Evolutionary conservation across 768 basidiomycete species (phyloP), one percentile per base, ranked within the genome.

Genomic region (Holtermanniella nyarrowii): DNA sequence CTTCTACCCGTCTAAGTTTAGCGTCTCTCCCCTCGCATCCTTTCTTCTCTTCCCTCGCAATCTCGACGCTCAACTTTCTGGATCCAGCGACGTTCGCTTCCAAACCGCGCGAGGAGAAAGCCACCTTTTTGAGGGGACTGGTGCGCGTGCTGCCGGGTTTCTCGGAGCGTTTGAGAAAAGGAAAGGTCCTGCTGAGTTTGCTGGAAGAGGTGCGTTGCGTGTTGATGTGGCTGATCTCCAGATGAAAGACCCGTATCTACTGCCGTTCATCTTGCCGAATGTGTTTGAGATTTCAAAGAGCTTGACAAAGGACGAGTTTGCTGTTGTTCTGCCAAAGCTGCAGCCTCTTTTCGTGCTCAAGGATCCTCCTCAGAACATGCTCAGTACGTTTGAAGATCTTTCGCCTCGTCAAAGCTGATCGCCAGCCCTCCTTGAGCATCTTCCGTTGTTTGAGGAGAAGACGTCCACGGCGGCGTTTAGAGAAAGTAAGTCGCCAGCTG

Each of bases 351-450:
- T 99, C 57, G 77, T 75, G 0, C 75, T 96, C 64, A 89, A 86
- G 68, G 95, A 99, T 62, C 93, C 95, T 16, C 91, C 93, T 0
- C 91, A 96, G 72, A 95, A 91, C 58, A 93, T 96, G 87, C 71
- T 97, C 46, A 90, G 69, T 68, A 20, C 42, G 66, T 60, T 13
- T 1, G 14, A 22, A 16, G 4, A 24, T 22, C 18, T 7, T 40
- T 23, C 20, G 23, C 4, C 4, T 22, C 10, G 21, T 24, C 41
- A 21, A 2, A 10, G 11, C 42, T 55, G 52, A 53, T 23, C 5
- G 44, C 4, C 42, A 69, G 68, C 89, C 0, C 73, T 99, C 22
- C 71, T 99, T 42, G 90, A 96, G 61, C 93, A 93, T 62, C 76
- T 99, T 5, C 75, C 79, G 21, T 79, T 90, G 74, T 76, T 99